These are phyloP conservation scores for Xylariaceae sp. DNA, from an alignment of 2,329 filamentous ascomycete genomes.

Conservation along the genomic window DNA sequence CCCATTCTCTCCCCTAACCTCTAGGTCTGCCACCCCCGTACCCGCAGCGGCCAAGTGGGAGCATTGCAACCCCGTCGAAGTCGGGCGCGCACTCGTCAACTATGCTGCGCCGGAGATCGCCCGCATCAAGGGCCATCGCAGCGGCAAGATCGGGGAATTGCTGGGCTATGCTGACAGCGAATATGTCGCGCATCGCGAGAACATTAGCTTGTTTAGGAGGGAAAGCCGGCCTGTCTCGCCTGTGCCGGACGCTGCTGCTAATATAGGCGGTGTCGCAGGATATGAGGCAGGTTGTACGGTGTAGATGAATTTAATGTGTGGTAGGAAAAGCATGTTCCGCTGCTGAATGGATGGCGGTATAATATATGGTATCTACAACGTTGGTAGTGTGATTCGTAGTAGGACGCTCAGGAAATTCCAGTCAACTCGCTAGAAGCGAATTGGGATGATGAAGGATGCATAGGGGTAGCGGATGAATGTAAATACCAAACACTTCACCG, in stretches of 20 bases:
- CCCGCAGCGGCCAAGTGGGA: conserved; percentile 15
- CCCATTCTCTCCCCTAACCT: conserved; percentile 12
- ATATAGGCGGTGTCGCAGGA: conserved; percentile 20
- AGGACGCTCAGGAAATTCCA: neutral
- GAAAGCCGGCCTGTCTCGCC: conserved; percentile 54
- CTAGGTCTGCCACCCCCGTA: conserved; percentile 17
- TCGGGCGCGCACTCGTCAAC: conserved; percentile 86
- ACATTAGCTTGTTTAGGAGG: conserved; percentile 67
- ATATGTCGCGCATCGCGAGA: conserved; percentile 85
- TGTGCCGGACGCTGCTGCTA: conserved; percentile 27
- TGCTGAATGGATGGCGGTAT: neutral
- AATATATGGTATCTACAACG: neutral
- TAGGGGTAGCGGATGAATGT: neutral
- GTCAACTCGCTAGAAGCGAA: neutral
- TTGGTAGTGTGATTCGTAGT: neutral
- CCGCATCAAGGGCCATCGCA: conserved; percentile 79
- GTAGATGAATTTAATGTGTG: neutral
- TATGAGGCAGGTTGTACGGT: conserved; percentile 18
- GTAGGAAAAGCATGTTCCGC: neutral
- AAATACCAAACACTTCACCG: neutral
- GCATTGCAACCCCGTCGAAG: conserved; percentile 49
- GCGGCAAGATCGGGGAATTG: conserved; percentile 71
- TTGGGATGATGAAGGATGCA: neutral
- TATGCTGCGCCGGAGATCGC: conserved; percentile 83
- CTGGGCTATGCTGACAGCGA: conserved; percentile 92